Evolutionary conservation across 768 basidiomycete species (phyloP), one percentile per base, ranked within the genome.

Genomic region (Lactifluus hygrophoroides): DNA sequence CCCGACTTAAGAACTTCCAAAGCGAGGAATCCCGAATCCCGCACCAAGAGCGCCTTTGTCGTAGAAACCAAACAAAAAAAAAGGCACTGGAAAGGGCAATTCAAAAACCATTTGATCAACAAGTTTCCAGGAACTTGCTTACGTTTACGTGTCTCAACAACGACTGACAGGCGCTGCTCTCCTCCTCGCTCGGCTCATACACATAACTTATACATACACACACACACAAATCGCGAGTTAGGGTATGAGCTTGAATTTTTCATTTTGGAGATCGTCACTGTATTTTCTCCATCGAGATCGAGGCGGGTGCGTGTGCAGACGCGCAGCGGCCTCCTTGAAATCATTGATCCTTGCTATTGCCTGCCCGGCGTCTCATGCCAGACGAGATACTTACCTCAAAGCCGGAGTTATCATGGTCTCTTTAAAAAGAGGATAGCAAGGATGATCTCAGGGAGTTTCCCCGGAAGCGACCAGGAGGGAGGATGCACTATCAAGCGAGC

Each of bases 351-450:
- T 42, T 32, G 57, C 43, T 9, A 35, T 42, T 47, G 28, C 57
- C 51, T 58, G 44, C 51, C 57, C 35, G 37, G 37, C 37, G 30
- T 54, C 46, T 43, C 30, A 53, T 42, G 38, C 57, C 57, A 35
- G 42, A 16, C 45, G n/a, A 58, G 40, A 10, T 40, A 45, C 35
- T 51, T 57, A 51, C 45, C 45, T 48, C 57, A 43, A 53, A 14
- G 35, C n/a, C 47, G 40, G 58, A 16, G 40, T 23, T 35, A 25
- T 25, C 53, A 42, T 48, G 34, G 38, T 54, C 52, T 23, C 58
- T 59, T 50, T 50, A 54, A 50, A 54, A 50, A 21, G 58, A 59
- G 58, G 58, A 54, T 59, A 28, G 58, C 40, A 59, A 54, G 40
- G 58, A 50, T 43, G 58, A 59, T 59, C 58, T 8, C 28, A 21